A percentile compares a stretch with the other conserved stretches of the same genome.
Evolutionary conservation across 208 protist genomes (phyloP).

Genomic region (Leishmania gerbilli): DNA sequence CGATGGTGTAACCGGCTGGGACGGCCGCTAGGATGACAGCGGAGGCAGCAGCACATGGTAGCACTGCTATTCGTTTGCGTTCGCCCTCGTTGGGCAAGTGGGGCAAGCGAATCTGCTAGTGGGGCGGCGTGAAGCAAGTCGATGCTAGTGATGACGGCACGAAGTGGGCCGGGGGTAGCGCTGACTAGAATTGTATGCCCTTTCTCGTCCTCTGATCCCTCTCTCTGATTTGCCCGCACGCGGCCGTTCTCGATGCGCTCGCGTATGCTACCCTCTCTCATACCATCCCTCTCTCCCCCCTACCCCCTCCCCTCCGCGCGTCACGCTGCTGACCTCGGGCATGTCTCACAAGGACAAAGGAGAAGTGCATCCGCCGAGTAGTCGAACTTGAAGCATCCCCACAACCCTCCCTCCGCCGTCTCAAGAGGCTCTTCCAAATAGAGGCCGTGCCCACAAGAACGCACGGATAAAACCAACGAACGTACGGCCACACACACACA

Average conservation of each 20-base stretch:
- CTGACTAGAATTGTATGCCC: neutral
- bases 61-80: neutral
- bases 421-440: neutral
- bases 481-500: neutral
- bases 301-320: neutral
- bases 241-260: neutral
- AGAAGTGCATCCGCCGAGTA: neutral
- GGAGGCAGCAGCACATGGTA: neutral
- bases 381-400: neutral
- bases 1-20: neutral
- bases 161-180: neutral
- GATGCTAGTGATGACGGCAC: neutral
- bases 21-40: neutral
- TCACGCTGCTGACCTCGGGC: neutral
- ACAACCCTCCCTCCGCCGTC: neutral
- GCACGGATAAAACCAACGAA: neutral
- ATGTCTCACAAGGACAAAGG: neutral
- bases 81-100: neutral
- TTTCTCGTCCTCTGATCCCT: neutral
- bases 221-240: neutral
- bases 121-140: too few species aligned
- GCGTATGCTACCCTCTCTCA: neutral
- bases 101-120: neutral
- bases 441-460: neutral
- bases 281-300: neutral